Conservation (phyloP, 352 stramenopile species). For the Halophytophthora polymorphica region DNA sequence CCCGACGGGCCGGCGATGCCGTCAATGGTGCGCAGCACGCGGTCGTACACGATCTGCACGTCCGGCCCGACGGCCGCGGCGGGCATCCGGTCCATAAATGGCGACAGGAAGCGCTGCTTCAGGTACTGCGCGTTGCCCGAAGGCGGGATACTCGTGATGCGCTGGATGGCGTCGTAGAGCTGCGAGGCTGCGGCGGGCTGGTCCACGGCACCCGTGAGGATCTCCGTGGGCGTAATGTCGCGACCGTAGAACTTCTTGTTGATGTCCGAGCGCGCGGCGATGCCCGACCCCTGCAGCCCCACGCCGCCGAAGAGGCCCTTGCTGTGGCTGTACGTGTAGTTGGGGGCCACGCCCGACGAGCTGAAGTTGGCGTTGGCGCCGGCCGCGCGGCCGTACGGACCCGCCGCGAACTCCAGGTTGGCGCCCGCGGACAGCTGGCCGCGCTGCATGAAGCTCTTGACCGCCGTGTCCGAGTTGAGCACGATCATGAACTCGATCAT, state of each 20-base stretch:
- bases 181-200: slow-evolving; percentile 76
- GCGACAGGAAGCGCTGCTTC: slow-evolving; percentile 62
- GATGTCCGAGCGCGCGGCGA: slow-evolving; percentile 70
- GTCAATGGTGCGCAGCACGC: slow-evolving; percentile 73
- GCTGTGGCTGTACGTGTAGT: slow-evolving; percentile 89
- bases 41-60: slow-evolving; percentile 84
- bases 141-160: slow-evolving; percentile 66
- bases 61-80: slow-evolving; percentile 64
- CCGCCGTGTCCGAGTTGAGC: slow-evolving; percentile 91
- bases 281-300: slow-evolving; percentile 76
- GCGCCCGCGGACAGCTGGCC: slow-evolving; percentile 77
- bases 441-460: slow-evolving; percentile 89
- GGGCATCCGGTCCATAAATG: slow-evolving; percentile 74
- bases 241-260: slow-evolving; percentile 90
- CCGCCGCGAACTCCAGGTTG: slow-evolving; percentile 79
- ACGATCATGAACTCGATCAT: slow-evolving; percentile 90
- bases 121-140: slow-evolving; percentile 47
- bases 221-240: slow-evolving; percentile 82
- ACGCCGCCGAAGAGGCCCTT: slow-evolving; percentile 86
- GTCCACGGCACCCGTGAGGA: slow-evolving; percentile 78
- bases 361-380: slow-evolving; percentile 78
- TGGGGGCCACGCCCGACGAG: slow-evolving; percentile 66
- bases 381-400: slow-evolving; percentile 75
- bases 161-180: slow-evolving; percentile 81
- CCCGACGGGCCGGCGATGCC: slow-evolving; percentile 44